Conservation (phyloP, 2,329 filamentous ascomycete genomes). For the Arthrobotrys sinensis region DNA sequence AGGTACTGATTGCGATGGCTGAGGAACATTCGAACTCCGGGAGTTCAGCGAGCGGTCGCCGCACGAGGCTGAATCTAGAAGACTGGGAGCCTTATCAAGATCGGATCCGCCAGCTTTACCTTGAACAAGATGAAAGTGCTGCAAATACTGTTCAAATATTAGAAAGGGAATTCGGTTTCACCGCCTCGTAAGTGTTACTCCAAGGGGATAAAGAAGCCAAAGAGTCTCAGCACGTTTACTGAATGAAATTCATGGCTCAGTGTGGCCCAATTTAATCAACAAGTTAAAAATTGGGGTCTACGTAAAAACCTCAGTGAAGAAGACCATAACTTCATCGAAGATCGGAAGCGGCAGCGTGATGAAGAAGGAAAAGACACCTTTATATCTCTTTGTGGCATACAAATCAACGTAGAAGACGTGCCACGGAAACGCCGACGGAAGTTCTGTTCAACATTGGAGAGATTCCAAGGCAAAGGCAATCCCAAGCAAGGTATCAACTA, state of each 20-base stretch:
- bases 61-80: background rate
- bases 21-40: background rate
- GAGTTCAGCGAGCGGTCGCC: background rate
- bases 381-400: constrained; percentile 3
- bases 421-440: constrained; percentile 8
- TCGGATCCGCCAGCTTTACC: constrained; percentile 10
- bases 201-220: background rate
- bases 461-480: background rate
- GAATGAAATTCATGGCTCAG: background rate
- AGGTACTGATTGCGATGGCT: background rate
- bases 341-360: constrained; percentile 19
- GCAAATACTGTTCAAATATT: background rate
- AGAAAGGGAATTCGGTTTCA: constrained; percentile 13
- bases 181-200: constrained; percentile 9
- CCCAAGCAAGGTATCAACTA: background rate
- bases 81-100: constrained; percentile 3
- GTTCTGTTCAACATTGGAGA: background rate
- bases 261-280: constrained; percentile 19
- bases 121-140: background rate
- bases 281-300: constrained; percentile 19
- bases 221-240: background rate
- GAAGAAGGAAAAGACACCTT: constrained; percentile 2
- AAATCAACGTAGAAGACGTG: background rate
- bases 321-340: constrained; percentile 11
- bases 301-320: constrained; percentile 26